Evolutionary conservation across 2,329 filamentous ascomycete species (phyloP).

Genomic region (Aspergillus tamarii): DNA sequence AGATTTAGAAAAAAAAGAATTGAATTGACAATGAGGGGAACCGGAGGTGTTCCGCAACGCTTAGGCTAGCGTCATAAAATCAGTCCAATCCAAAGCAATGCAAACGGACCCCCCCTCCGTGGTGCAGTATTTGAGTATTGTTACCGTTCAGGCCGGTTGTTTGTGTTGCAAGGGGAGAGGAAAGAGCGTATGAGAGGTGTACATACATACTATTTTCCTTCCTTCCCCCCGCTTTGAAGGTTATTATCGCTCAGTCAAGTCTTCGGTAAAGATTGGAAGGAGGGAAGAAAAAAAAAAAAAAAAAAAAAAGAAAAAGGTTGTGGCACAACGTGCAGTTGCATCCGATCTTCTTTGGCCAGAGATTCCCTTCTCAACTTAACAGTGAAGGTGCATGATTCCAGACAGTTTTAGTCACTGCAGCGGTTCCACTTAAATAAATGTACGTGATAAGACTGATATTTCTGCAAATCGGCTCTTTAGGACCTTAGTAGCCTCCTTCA

Average conservation of each 20-base stretch:
- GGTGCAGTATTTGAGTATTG: constrained; percentile 1
- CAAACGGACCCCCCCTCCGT: neutral
- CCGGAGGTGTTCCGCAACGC: constrained; percentile 8
- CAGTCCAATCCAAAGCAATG: constrained; percentile 5
- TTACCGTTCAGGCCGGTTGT: neutral
- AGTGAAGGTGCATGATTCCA: constrained; percentile 1
- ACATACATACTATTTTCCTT: too few species aligned
- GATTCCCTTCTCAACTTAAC: neutral
- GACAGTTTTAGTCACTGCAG: neutral
- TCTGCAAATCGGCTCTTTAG: constrained; percentile 5
- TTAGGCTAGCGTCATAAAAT: constrained; percentile 4
- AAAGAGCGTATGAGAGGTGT: neutral
- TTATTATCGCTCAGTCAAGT: neutral
- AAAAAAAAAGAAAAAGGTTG: neutral
- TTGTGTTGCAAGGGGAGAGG: neutral
- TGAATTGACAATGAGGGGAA: constrained; percentile 10
- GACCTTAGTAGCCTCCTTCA: constrained; percentile 7
- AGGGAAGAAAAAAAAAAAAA: neutral
- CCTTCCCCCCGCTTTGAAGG: neutral
- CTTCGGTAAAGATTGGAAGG: neutral
- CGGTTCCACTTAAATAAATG: constrained; percentile 2
- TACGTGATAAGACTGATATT: neutral
- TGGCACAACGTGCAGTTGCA: constrained; percentile 1
- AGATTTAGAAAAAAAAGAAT: neutral
- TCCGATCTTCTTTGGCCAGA: neutral